Evolutionary conservation across 164 flowering plant species (phyloP), one percentile per base, ranked within the genome.

Genomic region (Stephania yunnanensis): DNA sequence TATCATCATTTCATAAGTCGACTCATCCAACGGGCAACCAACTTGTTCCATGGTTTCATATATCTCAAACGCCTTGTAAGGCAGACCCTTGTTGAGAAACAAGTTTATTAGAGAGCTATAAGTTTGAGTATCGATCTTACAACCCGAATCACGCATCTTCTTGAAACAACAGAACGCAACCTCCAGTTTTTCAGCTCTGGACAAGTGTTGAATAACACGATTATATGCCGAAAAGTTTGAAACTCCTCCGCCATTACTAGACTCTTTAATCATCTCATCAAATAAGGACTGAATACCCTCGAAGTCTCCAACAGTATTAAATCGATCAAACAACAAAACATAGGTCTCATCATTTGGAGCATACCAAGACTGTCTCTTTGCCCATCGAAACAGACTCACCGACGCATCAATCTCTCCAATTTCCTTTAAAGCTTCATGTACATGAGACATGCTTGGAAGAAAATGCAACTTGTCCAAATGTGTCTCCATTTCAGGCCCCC

Each of bases 401-500:
- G 87, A 84, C 9, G 86, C 88, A 55, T 93, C 93, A 2, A 78
- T 71, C 25, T 93, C 96, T 12, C 81, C 84, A 25, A 93, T 79
- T 73, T 87, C 84, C 82, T 85, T 89, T 84, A 95, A 72, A 0
- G 93, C 89, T 68, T 88, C 90, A 67, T 76, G 73, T 15, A 91
- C 55, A 74, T 95, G 99, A 70, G 83, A 80, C 91, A 92, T 90
- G 72, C 81, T 95, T 1, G 99, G 99, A 48, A 89, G 82, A 78
- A 93, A 93, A 46, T 90, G 97, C 44, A 95, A 89, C 53, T 83
- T 90, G 78, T 92, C 98, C 86, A 95, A 87, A 61, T 88, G 99
- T 73, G 86, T 83, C 78, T 95, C 99, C 87, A 95, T 80, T 42
- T 95, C 96, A n/a, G 98, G 99, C 4, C 98, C 98, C 99, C 99